These are phyloP conservation scores for Fusarium sp. DNA, from an alignment of 2,329 filamentous ascomycete species.

Conservation along the genomic window DNA sequence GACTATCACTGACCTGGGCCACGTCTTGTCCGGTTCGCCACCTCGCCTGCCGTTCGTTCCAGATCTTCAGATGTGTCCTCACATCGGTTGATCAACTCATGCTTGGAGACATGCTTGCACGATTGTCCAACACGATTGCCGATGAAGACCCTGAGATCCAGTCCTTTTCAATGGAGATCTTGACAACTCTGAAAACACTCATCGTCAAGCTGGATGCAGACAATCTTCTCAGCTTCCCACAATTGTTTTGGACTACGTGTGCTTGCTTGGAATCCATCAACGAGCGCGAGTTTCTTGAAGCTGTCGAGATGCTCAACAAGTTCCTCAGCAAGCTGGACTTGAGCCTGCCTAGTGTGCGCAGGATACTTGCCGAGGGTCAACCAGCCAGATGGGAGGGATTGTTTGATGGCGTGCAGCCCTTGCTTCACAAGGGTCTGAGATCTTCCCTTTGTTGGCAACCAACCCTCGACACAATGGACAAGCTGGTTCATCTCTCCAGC, in stretches of 20 bases:
- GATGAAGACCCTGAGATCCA: slow-evolving; percentile 95
- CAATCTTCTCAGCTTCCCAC: slow-evolving; percentile 88
- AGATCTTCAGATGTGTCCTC: slow-evolving; percentile 94
- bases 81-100: slow-evolving; percentile 92
- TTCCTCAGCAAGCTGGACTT: slow-evolving; percentile 88
- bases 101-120: slow-evolving; percentile 95
- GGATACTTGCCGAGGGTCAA: slow-evolving; percentile 79
- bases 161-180: slow-evolving; percentile 96
- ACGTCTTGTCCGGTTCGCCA: slow-evolving; percentile 96
- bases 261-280: slow-evolving; percentile 97
- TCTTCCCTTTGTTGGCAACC: slow-evolving; percentile 85
- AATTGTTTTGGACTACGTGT: slow-evolving; percentile 97
- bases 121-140: slow-evolving; percentile 95
- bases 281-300: slow-evolving; percentile 93
- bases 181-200: slow-evolving; percentile 92
- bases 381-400: slow-evolving; percentile 88
- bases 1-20: slow-evolving; percentile 91
- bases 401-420: slow-evolving; percentile 86
- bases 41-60: slow-evolving; percentile 95
- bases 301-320: slow-evolving; percentile 89
- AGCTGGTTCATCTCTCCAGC: slow-evolving; percentile 81
- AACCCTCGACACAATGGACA: slow-evolving; percentile 82
- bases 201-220: slow-evolving; percentile 85
- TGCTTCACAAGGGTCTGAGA: slow-evolving; percentile 91
- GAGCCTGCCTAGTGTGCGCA: slow-evolving; percentile 74